Evolutionary conservation across 2,329 filamentous ascomycete genomes (phyloP), one percentile per base, ranked within the genome.

Genomic region (Ascochyta clinopodiicola): DNA sequence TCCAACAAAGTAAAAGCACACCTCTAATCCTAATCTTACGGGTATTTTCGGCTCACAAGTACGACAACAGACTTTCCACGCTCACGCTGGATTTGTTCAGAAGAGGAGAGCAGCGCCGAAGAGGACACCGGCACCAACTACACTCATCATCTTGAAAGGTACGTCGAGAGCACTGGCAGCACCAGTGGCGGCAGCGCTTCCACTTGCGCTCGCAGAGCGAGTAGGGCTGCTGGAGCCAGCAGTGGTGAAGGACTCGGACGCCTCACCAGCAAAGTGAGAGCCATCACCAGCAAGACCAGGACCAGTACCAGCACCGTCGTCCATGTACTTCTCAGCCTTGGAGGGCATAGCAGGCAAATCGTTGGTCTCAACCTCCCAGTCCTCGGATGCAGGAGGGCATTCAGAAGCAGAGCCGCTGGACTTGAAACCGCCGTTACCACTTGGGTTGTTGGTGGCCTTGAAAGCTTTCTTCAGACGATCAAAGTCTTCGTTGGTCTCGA

Each of bases 401-500:
- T 78, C 66, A 64, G 79, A 84, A 45, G 83, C 74, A 56, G 76
- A 71, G 61, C 83, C 83, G 57, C 76, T 79, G 53, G 77, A 66
- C 75, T 83, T 84, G 77, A 82, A 86, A 60, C 84, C 82, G 56
- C 85, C 86, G 64, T 85, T 78, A 38, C 84, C 86, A 21, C 63
- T 51, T 22, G 85, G 85, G 71, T 81, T 79, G 49, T 77, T 64
- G 59, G 81, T 83, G 57, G 78, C 78, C 3, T 71, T 60, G 69
- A 83, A 82, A 6, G 82, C 82, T 2, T 70, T 64, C 75, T 81
- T 79, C 48, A 87, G 80, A 54, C 79, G 77, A 43, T 80, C 72
- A 74, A 89, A 96, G 70, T 94, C 90, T 25, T 76, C 65, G 38
- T 83, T 80, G 60, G 88, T 83, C 40, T 78, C 78, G 56, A 90